Evolutionary conservation across 768 basidiomycete species (phyloP).

Genomic region (Hygrocybe punicea): DNA sequence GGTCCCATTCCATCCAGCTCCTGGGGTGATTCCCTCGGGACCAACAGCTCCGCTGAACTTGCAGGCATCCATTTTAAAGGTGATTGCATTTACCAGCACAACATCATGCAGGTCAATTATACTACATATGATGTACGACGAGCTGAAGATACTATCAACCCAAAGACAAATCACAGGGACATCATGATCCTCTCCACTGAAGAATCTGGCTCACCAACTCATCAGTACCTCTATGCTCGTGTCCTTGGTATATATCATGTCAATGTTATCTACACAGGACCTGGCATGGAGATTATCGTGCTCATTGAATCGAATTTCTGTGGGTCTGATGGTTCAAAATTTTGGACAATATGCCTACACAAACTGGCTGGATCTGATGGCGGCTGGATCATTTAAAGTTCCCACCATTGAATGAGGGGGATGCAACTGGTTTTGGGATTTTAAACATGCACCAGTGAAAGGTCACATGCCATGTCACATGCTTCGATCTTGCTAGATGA

Average conservation of each 20-base stretch:
- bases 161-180: constrained; percentile 4
- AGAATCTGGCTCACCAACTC: background rate
- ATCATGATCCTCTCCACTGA: constrained; percentile 24
- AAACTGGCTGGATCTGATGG: background rate
- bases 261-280: constrained; percentile 16
- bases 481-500: too few species aligned
- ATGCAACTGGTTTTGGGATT: constrained; percentile 36
- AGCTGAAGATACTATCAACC: constrained; percentile 22
- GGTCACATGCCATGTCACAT: too few species aligned
- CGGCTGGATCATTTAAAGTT: constrained; percentile 21
- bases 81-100: constrained; percentile 19
- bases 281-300: background rate
- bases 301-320: constrained; percentile 26
- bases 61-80: constrained; percentile 11
- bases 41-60: background rate
- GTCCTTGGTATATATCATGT: constrained; percentile 29
- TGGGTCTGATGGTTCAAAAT: constrained; percentile 34
- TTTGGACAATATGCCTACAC: constrained; percentile 5
- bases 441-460: too few species aligned
- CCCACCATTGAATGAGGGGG: constrained; percentile 10
- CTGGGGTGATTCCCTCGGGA: background rate
- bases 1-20: background rate
- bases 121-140: constrained; percentile 31
- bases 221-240: constrained; percentile 32
- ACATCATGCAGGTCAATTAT: constrained; percentile 26